Evolutionary conservation across 768 basidiomycete genomes (phyloP).

Genomic region (Lentinula sp.): DNA sequence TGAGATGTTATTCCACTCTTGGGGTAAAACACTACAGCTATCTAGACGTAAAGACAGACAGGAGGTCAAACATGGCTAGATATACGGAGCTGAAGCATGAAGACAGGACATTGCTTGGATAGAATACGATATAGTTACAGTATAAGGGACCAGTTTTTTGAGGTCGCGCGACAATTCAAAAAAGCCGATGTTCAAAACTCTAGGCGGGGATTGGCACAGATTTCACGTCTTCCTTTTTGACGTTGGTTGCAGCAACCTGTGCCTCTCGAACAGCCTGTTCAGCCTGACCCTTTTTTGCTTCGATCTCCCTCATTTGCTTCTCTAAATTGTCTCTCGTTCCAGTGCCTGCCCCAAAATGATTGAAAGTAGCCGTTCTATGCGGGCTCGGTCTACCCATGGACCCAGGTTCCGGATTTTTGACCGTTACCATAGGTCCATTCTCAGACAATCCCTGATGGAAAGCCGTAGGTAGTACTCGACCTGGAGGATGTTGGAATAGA

Average conservation of each 20-base stretch:
- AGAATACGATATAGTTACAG: neutral
- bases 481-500: conserved; percentile 87
- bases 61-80: neutral
- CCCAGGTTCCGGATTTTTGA: conserved; percentile 58
- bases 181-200: neutral
- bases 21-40: neutral
- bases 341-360: conserved; percentile 26
- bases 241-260: conserved; percentile 45
- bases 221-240: conserved; percentile 57
- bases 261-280: conserved; percentile 65
- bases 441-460: conserved; percentile 77
- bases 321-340: conserved; percentile 41
- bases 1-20: neutral
- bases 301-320: conserved; percentile 56
- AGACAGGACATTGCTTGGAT: neutral
- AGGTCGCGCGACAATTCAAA: neutral
- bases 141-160: neutral
- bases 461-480: conserved; percentile 69
- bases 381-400: conserved; percentile 60
- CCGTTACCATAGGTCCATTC: conserved; percentile 54
- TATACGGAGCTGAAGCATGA: neutral
- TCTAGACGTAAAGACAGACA: neutral
- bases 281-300: conserved; percentile 56
- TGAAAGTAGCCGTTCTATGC: conserved; percentile 69
- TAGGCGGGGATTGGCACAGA: conserved; percentile 39